phyloP scores from a whole-genome alignment of 179 eudicot species.

The Heliamphora pulchella region DNA sequence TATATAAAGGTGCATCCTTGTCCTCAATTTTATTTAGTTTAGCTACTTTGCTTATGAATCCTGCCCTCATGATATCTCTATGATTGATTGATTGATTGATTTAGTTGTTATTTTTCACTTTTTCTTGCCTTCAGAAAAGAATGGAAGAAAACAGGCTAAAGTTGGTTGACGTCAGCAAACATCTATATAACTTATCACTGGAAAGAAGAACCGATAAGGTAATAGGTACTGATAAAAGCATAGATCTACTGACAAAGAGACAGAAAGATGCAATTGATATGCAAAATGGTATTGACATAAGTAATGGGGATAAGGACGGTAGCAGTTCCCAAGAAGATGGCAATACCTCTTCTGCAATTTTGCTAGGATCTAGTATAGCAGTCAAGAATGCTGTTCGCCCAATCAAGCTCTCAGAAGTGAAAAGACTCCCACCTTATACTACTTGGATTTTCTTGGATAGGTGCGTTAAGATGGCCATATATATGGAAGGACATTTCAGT shows the following conservation, averaged over 20 bases:
- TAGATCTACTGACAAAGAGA: slow-evolving; percentile 57
- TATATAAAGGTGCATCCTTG: slow-evolving; percentile 51
- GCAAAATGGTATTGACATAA: slow-evolving; percentile 57
- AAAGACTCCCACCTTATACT: slow-evolving; percentile 85
- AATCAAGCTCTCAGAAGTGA: slow-evolving; percentile 68
- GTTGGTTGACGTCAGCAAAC: slow-evolving; percentile 43
- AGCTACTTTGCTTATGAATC: background rate
- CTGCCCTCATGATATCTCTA: background rate
- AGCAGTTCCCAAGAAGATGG: slow-evolving; percentile 66
- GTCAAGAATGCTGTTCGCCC: slow-evolving; percentile 77
- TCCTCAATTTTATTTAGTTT: background rate
- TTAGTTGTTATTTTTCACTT: background rate
- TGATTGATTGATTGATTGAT: too few relatives aligned
- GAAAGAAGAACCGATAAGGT: slow-evolving; percentile 48
- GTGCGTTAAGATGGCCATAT: slow-evolving; percentile 31
- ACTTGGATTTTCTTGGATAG: slow-evolving; percentile 94
- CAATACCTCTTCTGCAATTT: slow-evolving; percentile 56
- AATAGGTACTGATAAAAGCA: slow-evolving; percentile 28
- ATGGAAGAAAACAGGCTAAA: slow-evolving; percentile 74
- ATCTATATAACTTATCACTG: slow-evolving; percentile 30
- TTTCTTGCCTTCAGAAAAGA: slow-evolving; percentile 42
- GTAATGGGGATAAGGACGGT: slow-evolving; percentile 50
- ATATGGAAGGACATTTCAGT: background rate
- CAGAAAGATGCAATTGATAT: slow-evolving; percentile 73
- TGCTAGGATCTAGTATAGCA: slow-evolving; percentile 76